Base-by-base conservation (phyloP, 768 basidiomycete species). In the Ramaria rubella region DNA sequence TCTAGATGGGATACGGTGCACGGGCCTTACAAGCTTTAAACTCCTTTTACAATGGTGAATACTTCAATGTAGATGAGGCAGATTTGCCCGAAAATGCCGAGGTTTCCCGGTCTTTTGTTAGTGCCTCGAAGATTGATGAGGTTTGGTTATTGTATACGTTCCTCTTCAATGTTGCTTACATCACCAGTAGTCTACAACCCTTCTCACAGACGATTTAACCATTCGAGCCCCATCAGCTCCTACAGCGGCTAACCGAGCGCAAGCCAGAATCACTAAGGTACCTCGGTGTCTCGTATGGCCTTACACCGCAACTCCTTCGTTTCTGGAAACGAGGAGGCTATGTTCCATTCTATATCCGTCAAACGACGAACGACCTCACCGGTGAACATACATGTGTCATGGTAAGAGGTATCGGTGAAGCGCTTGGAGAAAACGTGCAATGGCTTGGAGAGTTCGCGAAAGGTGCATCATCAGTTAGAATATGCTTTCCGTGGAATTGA, bases 261-360 rank as follows among this genome's bases (percentile, higher is more conserved):
- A 89, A 86, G 68, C 95, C 95, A 0, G 94, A 97, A 66, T 76
- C 72, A 29, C 76, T 99, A 23, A 94, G 98, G 70, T 99, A 95
- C 65, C 76, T 99, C 5, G 95, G 96, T 44, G 95, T 97, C 2
- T 95, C 93, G 12, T 99, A 95, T 67, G 96, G 96, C 5, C 74
- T 99, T 49, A 97, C 94, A 0, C 80, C 90, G 5, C 85, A 81
- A 60, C 76, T 98, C 1, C 78, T 98, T 38, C 79, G 91, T 59
- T 99, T 98, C 75, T 98, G 96, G 96, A 98, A 98, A 71, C 82
- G 92, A 21, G 85, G 86, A 1, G 89, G 90, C 12, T 99, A 88
- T 67, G 80, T 90, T 0, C 96, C 96, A 0, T 75, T 98, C 12
- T 98, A 98, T 65, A 71, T 98, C 29, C 84, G 95, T 29, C 96